These are phyloP conservation scores for Pseudogymnoascus sp. DNA, from an alignment of 2,329 filamentous ascomycete species.

Conservation along the genomic window DNA sequence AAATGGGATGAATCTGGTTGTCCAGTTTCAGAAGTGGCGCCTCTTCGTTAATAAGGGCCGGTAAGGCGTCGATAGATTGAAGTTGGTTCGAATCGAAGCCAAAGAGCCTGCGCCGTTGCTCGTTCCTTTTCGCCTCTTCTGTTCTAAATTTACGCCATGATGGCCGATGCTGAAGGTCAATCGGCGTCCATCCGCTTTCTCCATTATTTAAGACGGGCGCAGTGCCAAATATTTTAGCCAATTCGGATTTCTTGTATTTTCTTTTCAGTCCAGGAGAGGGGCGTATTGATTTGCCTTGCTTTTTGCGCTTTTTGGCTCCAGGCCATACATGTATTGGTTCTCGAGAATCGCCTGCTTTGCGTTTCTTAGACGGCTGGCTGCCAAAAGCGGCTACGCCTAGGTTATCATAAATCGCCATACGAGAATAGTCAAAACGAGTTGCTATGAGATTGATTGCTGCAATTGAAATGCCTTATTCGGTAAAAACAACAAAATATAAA, in stretches of 20 bases:
- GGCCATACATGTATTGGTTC: not conserved
- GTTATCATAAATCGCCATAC: not conserved
- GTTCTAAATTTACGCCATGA: not conserved
- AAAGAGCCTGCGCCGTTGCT: not conserved
- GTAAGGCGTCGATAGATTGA: not conserved
- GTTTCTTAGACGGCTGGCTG: not conserved
- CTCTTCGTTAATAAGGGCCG: not conserved
- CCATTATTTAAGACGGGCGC: not conserved
- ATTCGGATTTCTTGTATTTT: constrained; percentile 1
- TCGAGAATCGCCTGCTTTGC: not conserved
- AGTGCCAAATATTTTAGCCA: not conserved
- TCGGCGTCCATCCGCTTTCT: not conserved
- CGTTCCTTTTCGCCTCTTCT: constrained; percentile 1
- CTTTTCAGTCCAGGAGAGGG: not conserved
- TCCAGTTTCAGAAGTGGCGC: not conserved
- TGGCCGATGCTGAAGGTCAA: not conserved
- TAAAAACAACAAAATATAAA: not conserved
- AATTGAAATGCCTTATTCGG: not conserved
- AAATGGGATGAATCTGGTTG: not conserved
- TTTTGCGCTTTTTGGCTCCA: not conserved
- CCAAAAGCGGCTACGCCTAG: not conserved
- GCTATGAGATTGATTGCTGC: not conserved
- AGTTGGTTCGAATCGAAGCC: not conserved
- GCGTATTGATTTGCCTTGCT: not conserved
- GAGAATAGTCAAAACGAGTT: not conserved